Percentiles rank a stretch among this genome's conserved stretches.
Conservation (phyloP, 129 eudicot genomes). For the Escallonia rubra region DNA sequence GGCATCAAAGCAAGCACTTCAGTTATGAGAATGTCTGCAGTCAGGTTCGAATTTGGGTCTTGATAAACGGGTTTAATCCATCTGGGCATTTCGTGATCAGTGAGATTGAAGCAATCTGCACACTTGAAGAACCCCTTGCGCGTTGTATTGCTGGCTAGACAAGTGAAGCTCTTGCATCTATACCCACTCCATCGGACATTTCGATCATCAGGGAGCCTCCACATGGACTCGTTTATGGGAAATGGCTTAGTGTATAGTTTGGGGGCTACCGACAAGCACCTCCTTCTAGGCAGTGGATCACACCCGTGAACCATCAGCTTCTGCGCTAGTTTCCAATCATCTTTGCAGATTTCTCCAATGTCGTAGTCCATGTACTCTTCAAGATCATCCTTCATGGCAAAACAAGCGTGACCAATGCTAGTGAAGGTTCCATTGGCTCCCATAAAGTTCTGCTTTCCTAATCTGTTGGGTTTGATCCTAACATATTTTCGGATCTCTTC, state of each 20-base stretch:
- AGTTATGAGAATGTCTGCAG: conserved; percentile 45
- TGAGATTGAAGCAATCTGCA: conserved; percentile 59
- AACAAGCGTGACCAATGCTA: conserved; percentile 74
- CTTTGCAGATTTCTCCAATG: conserved; percentile 71
- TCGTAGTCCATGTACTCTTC: conserved; percentile 82
- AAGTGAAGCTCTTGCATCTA: conserved; percentile 56
- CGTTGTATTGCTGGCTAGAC: conserved; percentile 44
- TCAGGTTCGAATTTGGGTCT: conserved; percentile 38
- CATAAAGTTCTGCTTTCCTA: conserved; percentile 68
- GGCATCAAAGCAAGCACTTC: conserved; percentile 58
- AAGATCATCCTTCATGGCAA: conserved; percentile 57
- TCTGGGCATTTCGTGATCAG: conserved; percentile 53
- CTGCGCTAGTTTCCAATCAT: conserved; percentile 74
- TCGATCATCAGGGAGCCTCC: conserved; percentile 56
- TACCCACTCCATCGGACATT: conserved; percentile 72
- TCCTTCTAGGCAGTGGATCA: conserved; percentile 72
- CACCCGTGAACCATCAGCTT: conserved; percentile 75
- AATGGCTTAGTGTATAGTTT: conserved; percentile 46
- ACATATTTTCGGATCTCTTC: conserved; percentile 72
- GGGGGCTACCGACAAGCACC: conserved; percentile 55
- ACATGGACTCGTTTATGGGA: conserved; percentile 46
- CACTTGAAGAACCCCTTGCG: conserved; percentile 72
- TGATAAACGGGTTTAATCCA: conserved; percentile 48
- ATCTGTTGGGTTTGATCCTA: conserved; percentile 61
- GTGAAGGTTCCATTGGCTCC: conserved; percentile 78